These are phyloP conservation scores for Aspergillus saccharolyticus DNA, from an alignment of 495 filamentous ascomycete species.

Conservation along the genomic window DNA sequence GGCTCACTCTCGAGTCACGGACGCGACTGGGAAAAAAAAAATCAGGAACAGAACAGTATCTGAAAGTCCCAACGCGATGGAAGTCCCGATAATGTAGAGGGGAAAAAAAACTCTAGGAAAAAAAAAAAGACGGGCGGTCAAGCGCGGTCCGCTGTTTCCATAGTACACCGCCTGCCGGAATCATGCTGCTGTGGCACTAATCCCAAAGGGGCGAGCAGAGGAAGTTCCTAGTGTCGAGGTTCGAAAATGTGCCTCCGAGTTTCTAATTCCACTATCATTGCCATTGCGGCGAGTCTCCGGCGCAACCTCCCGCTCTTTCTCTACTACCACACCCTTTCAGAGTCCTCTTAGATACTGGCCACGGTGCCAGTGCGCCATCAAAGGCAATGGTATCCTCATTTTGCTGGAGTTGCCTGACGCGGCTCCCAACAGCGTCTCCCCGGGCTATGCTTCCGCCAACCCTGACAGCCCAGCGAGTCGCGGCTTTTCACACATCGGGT, in stretches of 20 bases:
- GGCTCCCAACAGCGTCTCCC: constrained; percentile 42
- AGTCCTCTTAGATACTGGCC: constrained; percentile 36
- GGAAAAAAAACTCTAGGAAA: constrained; percentile 12
- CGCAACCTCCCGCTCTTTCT: constrained; percentile 22
- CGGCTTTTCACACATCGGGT: constrained; percentile 43
- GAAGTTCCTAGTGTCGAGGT: constrained; percentile 15
- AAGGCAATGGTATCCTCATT: constrained; percentile 60
- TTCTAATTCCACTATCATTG: constrained; percentile 12
- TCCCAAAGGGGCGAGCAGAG: constrained; percentile 15
- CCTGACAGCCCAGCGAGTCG: constrained; percentile 33
- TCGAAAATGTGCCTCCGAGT: constrained; percentile 33
- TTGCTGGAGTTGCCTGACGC: constrained; percentile 63
- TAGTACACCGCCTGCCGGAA: constrained; percentile 12
- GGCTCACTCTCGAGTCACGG: background rate
- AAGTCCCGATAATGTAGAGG: background rate
- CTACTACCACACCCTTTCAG: constrained; percentile 21
- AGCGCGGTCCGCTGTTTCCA: constrained; percentile 21
- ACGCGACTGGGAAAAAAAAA: background rate
- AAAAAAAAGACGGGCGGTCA: constrained; percentile 26
- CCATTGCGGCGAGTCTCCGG: constrained; percentile 13
- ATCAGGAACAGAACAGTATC: background rate
- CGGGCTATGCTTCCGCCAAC: constrained; percentile 34
- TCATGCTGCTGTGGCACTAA: constrained; percentile 21
- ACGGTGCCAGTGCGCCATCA: constrained; percentile 27
- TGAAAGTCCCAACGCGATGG: background rate